These are phyloP conservation scores for Alloteropsis angusta DNA, from an alignment of 202 grass and related monocot species.

Conservation along the genomic window DNA sequence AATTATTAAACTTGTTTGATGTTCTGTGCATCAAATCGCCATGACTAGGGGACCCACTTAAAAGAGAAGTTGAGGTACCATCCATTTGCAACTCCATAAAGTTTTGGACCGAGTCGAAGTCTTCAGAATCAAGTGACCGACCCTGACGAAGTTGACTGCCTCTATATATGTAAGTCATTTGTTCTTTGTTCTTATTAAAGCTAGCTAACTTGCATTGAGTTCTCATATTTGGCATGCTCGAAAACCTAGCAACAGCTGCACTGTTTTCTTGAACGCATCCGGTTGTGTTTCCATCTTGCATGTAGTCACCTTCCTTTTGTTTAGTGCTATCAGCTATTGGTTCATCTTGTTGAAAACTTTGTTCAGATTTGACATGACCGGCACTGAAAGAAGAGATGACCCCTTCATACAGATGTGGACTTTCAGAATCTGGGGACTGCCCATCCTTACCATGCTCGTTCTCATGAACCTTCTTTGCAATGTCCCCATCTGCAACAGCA, in stretches of 20 bases:
- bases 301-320: conserved; percentile 28
- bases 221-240: conserved; percentile 41
- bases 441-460: not conserved
- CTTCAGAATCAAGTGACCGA: conserved; percentile 55
- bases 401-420: conserved; percentile 36
- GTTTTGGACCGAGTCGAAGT: conserved; percentile 49
- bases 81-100: conserved; percentile 40
- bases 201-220: conserved; percentile 13
- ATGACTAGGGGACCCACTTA: conserved; percentile 29
- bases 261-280: not conserved
- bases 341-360: conserved; percentile 33
- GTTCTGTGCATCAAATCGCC: conserved; percentile 1
- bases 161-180: conserved; percentile 16
- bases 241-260: not conserved
- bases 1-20: conserved; percentile 37
- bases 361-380: conserved; percentile 34
- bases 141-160: conserved; percentile 23
- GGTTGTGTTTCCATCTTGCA: not conserved
- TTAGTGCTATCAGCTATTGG: not conserved
- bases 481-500: conserved; percentile 1
- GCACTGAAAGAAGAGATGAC: conserved; percentile 35
- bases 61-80: conserved; percentile 36
- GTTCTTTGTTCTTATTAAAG: conserved; percentile 34
- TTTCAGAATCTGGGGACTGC: not conserved
- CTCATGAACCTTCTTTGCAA: not conserved